phyloP scores from a whole-genome alignment of 2,329 filamentous ascomycete species.

The Dactylellina haptotyla region DNA sequence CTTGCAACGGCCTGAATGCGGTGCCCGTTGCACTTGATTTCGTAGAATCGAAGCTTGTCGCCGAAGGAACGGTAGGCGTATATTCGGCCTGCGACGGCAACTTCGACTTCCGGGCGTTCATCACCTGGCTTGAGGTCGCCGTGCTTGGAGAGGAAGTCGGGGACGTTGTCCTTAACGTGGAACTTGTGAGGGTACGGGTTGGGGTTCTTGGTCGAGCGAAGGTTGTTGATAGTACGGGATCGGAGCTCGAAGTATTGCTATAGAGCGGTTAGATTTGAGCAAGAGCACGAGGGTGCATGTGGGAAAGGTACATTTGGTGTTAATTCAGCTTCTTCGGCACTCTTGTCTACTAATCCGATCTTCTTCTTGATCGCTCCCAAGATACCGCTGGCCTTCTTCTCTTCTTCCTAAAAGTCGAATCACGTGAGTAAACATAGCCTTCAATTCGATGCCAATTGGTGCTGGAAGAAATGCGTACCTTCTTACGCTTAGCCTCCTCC shows the following conservation, averaged over 20 bases:
- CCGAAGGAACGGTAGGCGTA: constrained; percentile 86
- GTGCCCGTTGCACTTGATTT: constrained; percentile 77
- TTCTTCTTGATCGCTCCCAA: constrained; percentile 70
- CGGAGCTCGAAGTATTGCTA: constrained; percentile 97
- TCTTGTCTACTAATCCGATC: constrained; percentile 67
- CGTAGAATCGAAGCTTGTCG: constrained; percentile 90
- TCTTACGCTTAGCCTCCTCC: constrained; percentile 74
- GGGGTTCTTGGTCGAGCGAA: constrained; percentile 76
- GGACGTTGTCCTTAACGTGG: constrained; percentile 82
- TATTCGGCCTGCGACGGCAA: constrained; percentile 84
- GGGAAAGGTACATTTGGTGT: constrained; percentile 78
- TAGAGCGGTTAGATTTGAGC: neutral
- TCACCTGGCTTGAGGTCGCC: constrained; percentile 88
- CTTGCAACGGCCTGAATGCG: constrained; percentile 94
- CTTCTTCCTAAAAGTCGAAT: constrained; percentile 22
- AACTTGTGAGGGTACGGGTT: constrained; percentile 96
- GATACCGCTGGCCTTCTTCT: constrained; percentile 42
- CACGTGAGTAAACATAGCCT: constrained; percentile 10
- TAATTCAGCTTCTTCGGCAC: constrained; percentile 75
- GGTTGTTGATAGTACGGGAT: constrained; percentile 80
- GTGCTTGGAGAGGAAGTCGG: constrained; percentile 81
- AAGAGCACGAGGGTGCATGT: neutral
- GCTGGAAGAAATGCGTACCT: constrained; percentile 62
- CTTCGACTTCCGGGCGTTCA: constrained; percentile 75
- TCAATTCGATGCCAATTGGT: neutral